Conservation (phyloP, 1,139 yeast genomes). For the Geotrichum cucujoidarum region DNA sequence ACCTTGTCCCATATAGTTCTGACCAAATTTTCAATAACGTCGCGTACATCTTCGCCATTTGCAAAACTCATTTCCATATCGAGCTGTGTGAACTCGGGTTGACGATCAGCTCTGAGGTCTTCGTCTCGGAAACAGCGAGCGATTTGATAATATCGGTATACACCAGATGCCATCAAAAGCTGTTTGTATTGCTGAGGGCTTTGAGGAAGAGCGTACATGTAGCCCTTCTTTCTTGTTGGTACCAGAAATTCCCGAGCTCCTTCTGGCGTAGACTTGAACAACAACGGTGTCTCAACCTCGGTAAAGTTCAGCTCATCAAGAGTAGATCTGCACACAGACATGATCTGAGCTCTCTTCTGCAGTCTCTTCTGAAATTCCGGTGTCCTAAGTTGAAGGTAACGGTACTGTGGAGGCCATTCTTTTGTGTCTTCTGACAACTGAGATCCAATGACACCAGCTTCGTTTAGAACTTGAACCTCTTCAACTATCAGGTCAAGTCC, state of each 20-base stretch:
- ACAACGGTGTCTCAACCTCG: constrained; percentile 87
- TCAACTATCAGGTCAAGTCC: constrained; percentile 56
- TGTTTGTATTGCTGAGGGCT: constrained; percentile 98
- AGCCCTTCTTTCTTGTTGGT: constrained; percentile 64
- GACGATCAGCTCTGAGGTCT: constrained; percentile 89
- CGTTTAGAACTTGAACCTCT: constrained; percentile 54
- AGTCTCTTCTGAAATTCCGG: constrained; percentile 57
- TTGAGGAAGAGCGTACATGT: constrained; percentile 87
- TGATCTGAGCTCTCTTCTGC: constrained; percentile 56
- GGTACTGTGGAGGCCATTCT: constrained; percentile 66
- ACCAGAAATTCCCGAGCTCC: constrained; percentile 96
- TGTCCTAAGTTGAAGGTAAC: constrained; percentile 74
- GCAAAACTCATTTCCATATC: constrained; percentile 93
- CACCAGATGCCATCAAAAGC: constrained; percentile 88
- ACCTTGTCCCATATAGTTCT: constrained; percentile 51
- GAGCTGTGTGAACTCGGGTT: constrained; percentile 94
- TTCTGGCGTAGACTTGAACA: constrained; percentile 95
- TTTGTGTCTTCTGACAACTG: constrained; percentile 53
- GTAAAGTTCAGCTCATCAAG: constrained; percentile 50
- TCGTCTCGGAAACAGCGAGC: constrained; percentile 96
- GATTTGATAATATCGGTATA: constrained; percentile 77
- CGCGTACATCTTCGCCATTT: constrained; percentile 59
- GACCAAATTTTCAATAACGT: constrained; percentile 58
- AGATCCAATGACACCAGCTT: constrained; percentile 63
- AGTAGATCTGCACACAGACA: constrained; percentile 49